phyloP scores from a whole-genome alignment of 1,284 basidiomycete species.

The Tausonia pullulans region DNA sequence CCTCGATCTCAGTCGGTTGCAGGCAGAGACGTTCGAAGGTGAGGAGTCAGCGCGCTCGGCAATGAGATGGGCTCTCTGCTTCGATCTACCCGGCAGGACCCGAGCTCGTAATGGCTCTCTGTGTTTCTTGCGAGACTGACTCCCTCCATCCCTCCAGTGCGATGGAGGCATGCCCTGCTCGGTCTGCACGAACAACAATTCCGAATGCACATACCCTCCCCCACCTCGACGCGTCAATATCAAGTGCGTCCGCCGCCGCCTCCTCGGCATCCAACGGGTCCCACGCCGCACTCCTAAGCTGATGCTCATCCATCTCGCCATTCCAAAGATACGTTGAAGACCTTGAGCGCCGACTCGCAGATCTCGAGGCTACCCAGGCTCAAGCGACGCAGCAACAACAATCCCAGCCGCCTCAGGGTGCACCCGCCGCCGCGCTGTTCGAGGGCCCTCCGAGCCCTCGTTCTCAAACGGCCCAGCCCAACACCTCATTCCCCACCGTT shows the following conservation, averaged over 20 bases:
- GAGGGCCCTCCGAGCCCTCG: too few relatives aligned
- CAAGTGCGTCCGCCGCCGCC: neutral
- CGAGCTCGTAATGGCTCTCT: neutral
- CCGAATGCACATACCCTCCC: neutral
- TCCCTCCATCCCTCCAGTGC: neutral
- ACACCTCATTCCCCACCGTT: too few relatives aligned
- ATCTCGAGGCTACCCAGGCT: neutral
- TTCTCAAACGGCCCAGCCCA: too few relatives aligned
- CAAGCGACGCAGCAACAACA: neutral
- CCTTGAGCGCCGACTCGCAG: neutral
- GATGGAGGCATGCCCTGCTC: neutral
- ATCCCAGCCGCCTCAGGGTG: too few relatives aligned
- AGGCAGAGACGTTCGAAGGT: neutral
- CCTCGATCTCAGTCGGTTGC: neutral
- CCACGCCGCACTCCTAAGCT: neutral
- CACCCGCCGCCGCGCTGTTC: too few relatives aligned
- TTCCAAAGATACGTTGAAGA: neutral
- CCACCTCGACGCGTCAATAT: neutral
- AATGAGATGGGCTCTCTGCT: neutral
- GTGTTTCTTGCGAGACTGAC: neutral
- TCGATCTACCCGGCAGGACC: neutral
- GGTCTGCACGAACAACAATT: neutral
- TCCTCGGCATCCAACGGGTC: neutral
- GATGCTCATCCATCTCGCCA: neutral
- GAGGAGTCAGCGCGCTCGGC: neutral